phyloP scores from a whole-genome alignment of 2,329 filamentous ascomycete genomes.

The Cordyceps cicadae region DNA sequence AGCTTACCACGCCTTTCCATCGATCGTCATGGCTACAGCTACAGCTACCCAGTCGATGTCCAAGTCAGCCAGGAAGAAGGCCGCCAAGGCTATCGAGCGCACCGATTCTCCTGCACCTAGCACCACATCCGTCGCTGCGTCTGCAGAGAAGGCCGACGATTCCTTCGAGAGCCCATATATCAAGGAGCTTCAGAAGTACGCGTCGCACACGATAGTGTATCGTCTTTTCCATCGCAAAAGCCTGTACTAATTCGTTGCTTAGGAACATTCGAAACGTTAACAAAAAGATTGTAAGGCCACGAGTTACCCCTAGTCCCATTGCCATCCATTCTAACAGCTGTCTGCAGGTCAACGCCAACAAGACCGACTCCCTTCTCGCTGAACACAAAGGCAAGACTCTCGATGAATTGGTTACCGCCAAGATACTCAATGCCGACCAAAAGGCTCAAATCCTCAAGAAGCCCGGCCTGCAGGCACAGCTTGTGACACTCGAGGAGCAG shows the following conservation, averaged over 20 bases:
- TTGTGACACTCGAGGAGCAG: constrained; percentile 65
- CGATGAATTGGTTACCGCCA: constrained; percentile 61
- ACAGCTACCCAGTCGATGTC: constrained; percentile 48
- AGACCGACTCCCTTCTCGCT: constrained; percentile 60
- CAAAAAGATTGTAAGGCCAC: constrained; percentile 77
- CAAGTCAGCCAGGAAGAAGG: constrained; percentile 63
- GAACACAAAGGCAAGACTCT: constrained; percentile 63
- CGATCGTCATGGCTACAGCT: constrained; percentile 50
- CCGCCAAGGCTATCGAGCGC: constrained; percentile 40
- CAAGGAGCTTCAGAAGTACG: constrained; percentile 84
- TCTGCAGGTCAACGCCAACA: constrained; percentile 57
- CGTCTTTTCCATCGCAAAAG: neutral
- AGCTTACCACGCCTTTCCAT: neutral
- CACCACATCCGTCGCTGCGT: constrained; percentile 35
- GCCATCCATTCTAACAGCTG: neutral
- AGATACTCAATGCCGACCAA: constrained; percentile 74
- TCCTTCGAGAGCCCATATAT: constrained; percentile 67
- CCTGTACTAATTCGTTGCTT: constrained; percentile 2
- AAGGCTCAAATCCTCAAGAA: constrained; percentile 72
- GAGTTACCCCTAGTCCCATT: constrained; percentile 9
- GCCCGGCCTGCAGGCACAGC: constrained; percentile 59
- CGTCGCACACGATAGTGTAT: constrained; percentile 6
- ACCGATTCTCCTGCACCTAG: constrained; percentile 49
- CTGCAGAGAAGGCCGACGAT: constrained; percentile 51
- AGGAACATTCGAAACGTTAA: constrained; percentile 86